Conservation (phyloP, 345 rosid species). For the Combretum micranthum region DNA sequence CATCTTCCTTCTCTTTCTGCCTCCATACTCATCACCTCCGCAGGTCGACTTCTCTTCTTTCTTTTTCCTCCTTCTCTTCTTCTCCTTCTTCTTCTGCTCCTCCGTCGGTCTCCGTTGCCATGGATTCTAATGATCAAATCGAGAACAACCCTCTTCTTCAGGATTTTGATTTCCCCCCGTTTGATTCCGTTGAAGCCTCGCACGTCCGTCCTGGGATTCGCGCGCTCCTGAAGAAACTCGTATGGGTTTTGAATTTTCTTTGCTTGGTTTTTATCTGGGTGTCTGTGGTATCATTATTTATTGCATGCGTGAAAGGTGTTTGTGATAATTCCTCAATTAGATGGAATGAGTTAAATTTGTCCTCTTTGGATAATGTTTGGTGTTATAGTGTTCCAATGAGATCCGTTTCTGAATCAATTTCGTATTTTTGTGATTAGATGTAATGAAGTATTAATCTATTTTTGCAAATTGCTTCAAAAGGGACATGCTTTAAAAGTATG, state of each 20-base stretch:
- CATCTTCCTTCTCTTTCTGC: slow-evolving; percentile 20
- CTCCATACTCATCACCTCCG: slow-evolving; percentile 5
- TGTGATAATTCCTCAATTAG: too few species aligned
- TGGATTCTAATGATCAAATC: slow-evolving; percentile 16
- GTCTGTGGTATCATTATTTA: background rate
- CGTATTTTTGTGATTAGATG: background rate
- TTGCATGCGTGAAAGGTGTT: too few species aligned
- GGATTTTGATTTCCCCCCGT: slow-evolving; percentile 76
- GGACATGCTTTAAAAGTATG: too few species aligned
- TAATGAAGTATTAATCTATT: too few species aligned
- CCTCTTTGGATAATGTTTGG: too few species aligned
- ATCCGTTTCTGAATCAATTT: background rate
- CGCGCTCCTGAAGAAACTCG: slow-evolving; percentile 56
- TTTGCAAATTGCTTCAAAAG: too few species aligned
- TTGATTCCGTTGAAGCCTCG: slow-evolving; percentile 49
- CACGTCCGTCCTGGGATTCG: slow-evolving; percentile 82
- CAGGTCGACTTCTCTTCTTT: background rate
- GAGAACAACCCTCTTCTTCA: slow-evolving; percentile 59
- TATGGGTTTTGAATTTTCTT: slow-evolving; percentile 17
- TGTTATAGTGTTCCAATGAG: too few species aligned
- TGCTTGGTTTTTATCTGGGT: slow-evolving; percentile 1
- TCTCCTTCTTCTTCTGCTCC: background rate
- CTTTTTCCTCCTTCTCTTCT: too few species aligned
- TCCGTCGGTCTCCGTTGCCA: too few species aligned
- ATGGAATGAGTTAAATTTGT: too few species aligned